Evolutionary conservation across 768 basidiomycete genomes (phyloP).

Genomic region (Tulasnella sp.): DNA sequence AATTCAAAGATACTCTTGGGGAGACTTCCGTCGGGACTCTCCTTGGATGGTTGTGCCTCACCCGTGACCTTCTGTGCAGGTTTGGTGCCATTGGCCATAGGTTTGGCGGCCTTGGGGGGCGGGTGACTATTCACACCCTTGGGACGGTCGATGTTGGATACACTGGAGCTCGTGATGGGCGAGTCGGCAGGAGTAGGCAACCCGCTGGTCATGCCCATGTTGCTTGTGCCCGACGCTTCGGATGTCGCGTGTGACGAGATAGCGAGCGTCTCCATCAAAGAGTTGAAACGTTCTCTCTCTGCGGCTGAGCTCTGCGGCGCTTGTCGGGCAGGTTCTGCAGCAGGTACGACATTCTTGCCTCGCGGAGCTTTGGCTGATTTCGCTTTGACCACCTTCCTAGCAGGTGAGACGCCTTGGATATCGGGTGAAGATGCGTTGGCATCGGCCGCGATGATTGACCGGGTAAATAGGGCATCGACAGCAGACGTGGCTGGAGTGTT

Average conservation of each 20-base stretch:
- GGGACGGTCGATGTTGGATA: too few relatives aligned
- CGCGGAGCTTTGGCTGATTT: not conserved
- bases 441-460: not conserved
- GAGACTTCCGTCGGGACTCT: not conserved
- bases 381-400: not conserved
- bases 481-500: conserved; percentile 3
- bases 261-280: conserved; percentile 5
- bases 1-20: conserved; percentile 17
- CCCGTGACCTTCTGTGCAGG: too few relatives aligned
- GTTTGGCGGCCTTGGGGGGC: not conserved
- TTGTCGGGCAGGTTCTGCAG: not conserved
- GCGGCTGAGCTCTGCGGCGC: not conserved
- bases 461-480: conserved; percentile 9
- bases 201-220: not conserved
- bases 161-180: too few relatives aligned
- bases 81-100: not conserved
- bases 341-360: not conserved
- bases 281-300: not conserved
- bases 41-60: not conserved
- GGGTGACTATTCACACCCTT: not conserved
- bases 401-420: not conserved
- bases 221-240: not conserved
- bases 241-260: not conserved
- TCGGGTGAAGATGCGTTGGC: conserved; percentile 5
- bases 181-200: conserved; percentile 14